Evolutionary conservation across 331 rosid genomes (phyloP).

Genomic region (Pyrus hybrid): DNA sequence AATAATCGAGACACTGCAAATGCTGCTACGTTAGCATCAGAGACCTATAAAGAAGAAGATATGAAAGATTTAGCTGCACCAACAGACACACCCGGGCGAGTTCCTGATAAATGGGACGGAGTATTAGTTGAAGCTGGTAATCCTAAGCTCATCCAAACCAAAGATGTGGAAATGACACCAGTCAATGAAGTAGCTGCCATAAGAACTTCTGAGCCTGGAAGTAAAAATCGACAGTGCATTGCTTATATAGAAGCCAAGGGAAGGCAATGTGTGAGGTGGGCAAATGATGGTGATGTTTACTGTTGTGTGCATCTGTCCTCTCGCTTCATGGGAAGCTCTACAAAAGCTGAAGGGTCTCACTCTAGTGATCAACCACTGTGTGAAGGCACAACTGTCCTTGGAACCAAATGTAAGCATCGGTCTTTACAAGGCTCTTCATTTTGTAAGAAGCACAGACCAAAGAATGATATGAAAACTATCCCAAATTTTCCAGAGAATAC

Average conservation of each 20-base stretch:
- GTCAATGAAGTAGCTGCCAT: constrained; percentile 28
- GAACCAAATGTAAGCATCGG: constrained; percentile 90
- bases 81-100: constrained; percentile 27
- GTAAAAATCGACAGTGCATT: constrained; percentile 74
- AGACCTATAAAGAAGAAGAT: constrained; percentile 40
- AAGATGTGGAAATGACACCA: constrained; percentile 56
- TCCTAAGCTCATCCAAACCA: constrained; percentile 32
- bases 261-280: constrained; percentile 99
- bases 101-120: constrained; percentile 55
- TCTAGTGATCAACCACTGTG: constrained; percentile 74
- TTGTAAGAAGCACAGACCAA: constrained; percentile 89
- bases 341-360: constrained; percentile 42
- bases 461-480: constrained; percentile 35
- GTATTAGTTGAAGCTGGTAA: constrained; percentile 47
- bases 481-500: constrained; percentile 34
- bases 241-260: constrained; percentile 96
- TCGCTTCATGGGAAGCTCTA: constrained; percentile 65
- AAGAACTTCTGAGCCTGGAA: constrained; percentile 44
- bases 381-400: constrained; percentile 97
- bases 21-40: constrained; percentile 35
- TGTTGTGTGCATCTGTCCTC: constrained; percentile 96
- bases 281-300: constrained; percentile 96
- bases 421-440: constrained; percentile 65
- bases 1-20: constrained; percentile 38
- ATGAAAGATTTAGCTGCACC: constrained; percentile 31